Base-by-base conservation (phyloP, 1,139 yeast species). In the Lodderomyces oxycetoniae region DNA sequence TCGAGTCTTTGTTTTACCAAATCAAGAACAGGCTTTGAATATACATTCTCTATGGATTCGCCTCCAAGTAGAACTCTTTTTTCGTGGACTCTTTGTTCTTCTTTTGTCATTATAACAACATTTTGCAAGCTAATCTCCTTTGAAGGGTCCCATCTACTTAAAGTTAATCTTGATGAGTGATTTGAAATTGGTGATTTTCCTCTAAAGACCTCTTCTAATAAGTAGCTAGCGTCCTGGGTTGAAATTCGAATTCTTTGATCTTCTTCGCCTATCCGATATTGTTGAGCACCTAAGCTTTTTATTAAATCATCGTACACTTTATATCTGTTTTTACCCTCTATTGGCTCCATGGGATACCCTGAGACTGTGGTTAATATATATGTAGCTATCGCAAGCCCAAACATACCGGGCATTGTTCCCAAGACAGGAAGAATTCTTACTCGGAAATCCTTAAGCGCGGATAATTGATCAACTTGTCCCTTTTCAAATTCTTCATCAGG, bases 351-450 rank as follows among this genome's bases (percentile, higher is more conserved):
- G 8, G 94, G 94, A 51, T 91, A 91, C 0, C 93, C 96, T 0
- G 95, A 78, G 13, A 88, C 77, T 5, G 74, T 64, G 3, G 95
- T 84, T 32, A 91, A 60, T 28, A 91, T 66, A 57, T 85, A 81
- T 0, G 96, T 82, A 3, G 96, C 94, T 39, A 91, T 72, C 0
- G 95, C 77, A 32, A 91, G 69, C 1, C 98, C 98, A 63, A 91
- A 91, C 62, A 89, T 83, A 6, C 93, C 96, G 1, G 98, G 98
- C 80, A 91, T 77, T 0, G 98, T 87, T 2, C 98, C 97, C 43
- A 91, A 63, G 0, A 91, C 98, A 0, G 98, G 98, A 40, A 91
- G 67, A 34, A 91, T 89, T 47, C 98, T 72, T 4, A 89, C 96
- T 45, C 98, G 72, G 65, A 91, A 91, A 61, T 88, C 89, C 49